Base-by-base conservation (phyloP, 2,329 filamentous ascomycete species). In the Apiospora sp. region DNA sequence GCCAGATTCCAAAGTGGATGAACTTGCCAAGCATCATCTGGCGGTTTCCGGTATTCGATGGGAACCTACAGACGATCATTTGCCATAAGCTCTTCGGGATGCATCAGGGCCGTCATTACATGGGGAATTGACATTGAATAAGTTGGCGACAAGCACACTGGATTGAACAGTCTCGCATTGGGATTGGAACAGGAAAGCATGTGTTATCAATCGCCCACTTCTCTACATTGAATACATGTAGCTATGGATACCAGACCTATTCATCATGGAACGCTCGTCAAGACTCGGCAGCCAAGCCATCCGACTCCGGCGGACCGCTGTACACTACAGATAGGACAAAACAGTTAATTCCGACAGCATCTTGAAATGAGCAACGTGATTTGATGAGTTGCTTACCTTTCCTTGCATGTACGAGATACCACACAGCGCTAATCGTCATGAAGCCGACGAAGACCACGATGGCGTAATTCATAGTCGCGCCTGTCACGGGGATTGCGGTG, bases 371-470 rank as follows among this genome's bases (percentile, higher is more conserved):
- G 54, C 10, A 30, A 48, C 2, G 14, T 44, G 30, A 41, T 22
- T 0, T 10, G 12, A 43, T 64, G 30, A 16, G 24, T 44, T 24
- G 81, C 83, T 79, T 78, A 87, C 87, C 83, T 80, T 86, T 88
- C 69, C 84, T 82, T 67, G 87, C 87, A 80, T 88, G 85, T 8
- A 86, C 75, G 0, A 80, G 75, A 78, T 89, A 90, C 87, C 87
- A 90, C 8, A 83, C 75, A 0, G 82, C 85, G 24, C 78, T 80
- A 4, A 81, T 69, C 41, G 72, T 76, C 79, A 80, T 77, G 71
- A 81, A 79, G 1, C 77, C 80, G 27, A 87, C 83, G 74, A 91
- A 87, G 2, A 91, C 89, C 0, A 90, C 88, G 58, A 84, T 84
- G 2, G 88, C 87, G 76, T 91, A 91, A 74, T 90, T 81, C 79